phyloP scores from a whole-genome alignment of 352 stramenopile species.

The Globisporangium solare region DNA sequence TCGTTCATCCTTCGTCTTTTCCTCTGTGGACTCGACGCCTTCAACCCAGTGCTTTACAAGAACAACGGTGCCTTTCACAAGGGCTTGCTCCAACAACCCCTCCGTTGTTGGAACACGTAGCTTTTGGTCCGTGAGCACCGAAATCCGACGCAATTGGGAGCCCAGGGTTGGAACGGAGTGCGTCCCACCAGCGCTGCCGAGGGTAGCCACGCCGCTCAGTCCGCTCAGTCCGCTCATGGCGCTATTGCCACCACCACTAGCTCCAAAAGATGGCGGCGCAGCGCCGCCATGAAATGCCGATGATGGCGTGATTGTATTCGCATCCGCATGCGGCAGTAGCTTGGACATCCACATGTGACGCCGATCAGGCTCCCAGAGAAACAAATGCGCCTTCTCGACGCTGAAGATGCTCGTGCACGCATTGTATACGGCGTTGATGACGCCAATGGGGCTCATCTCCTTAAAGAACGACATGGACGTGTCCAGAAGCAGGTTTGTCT shows the following conservation, averaged over 20 bases:
- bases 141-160: conserved; percentile 44
- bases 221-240: conserved; percentile 2
- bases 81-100: conserved; percentile 54
- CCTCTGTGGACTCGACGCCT: conserved; percentile 6
- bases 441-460: conserved; percentile 69
- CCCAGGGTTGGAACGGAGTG: conserved; percentile 27
- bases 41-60: conserved; percentile 55
- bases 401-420: conserved; percentile 60
- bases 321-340: conserved; percentile 29
- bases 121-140: conserved; percentile 55
- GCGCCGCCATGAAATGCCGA: conserved; percentile 1
- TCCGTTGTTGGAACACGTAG: conserved; percentile 43
- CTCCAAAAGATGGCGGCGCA: no score
- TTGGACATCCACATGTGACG: conserved; percentile 72
- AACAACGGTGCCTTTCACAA: conserved; percentile 36
- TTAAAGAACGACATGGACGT: conserved; percentile 79
- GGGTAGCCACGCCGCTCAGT: background rate
- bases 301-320: conserved; percentile 7
- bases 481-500: conserved; percentile 57
- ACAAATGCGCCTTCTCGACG: conserved; percentile 60
- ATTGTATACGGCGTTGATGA: conserved; percentile 83
- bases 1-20: conserved; percentile 1
- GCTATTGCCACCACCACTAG: background rate
- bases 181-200: conserved; percentile 5
- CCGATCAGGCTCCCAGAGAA: conserved; percentile 47